Evolutionary conservation across 2,329 filamentous ascomycete genomes (phyloP), one percentile per base, ranked within the genome.

Genomic region (Aspergillus fumigatiaffinis): DNA sequence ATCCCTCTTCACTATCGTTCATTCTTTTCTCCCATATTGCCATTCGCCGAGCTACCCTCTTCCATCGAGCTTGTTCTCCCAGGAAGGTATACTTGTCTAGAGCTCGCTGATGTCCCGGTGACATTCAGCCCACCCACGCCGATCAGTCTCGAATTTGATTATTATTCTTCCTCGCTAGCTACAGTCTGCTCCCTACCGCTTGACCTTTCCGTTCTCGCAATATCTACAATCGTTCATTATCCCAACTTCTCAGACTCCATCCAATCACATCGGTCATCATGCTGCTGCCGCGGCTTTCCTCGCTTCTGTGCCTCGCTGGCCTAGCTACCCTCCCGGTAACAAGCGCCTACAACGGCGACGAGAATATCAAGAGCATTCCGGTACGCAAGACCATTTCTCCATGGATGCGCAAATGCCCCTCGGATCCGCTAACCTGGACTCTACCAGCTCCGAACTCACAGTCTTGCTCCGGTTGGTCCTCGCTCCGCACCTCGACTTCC

Each of bases 391-490:
- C 12, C n/a, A 49, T 42, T 51, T 32, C 48, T 50, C 42, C 8
- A 44, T 57, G 50, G 26, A 48, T 26, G 10, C 8, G 20, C 7
- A 5, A 26, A 35, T 49, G 28, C 17, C 23, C 14, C 5, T 49
- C 26, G 20, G 44, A 35, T 47, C 8, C 17, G 41, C 60, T 61
- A 60, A 66, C 60, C 50, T 48, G 51, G 53, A 26, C 57, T 58
- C 26, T 21, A 65, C 60, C 75, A 95, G 90, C 82, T 96, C 71
- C 87, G 91, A 72, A 96, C 92, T 70, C 92, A 96, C 77, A 93
- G 88, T 70, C 82, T 96, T 61, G 80, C 84, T 73, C 84, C 89
- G 82, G 90, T 92, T 79, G 76, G 87, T 83, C 58, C 56, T 44
- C 28, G 56, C 32, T 47, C 23, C 35, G 14, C 50, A 49, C 29